Evolutionary conservation across 2,329 filamentous ascomycete genomes (phyloP), one percentile per base, ranked within the genome.

Genomic region (Fusarium miscanthi): DNA sequence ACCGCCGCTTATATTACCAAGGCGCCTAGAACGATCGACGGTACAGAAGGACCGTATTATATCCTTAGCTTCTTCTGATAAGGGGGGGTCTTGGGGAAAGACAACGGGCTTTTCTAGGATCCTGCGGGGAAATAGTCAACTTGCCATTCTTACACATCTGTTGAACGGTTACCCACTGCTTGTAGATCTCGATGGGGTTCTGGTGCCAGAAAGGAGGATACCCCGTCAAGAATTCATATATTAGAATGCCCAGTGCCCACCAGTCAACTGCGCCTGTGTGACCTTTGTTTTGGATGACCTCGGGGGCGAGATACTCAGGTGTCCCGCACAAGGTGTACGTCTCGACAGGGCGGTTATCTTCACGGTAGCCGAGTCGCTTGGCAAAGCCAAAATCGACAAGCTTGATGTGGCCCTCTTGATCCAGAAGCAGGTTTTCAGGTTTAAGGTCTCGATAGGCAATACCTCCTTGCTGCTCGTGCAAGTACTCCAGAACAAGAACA

Each of bases 191-290:
- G 73, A 95, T 93, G 3, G 93, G 93, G 73, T 94, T 95, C 73
- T 93, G 91, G 78, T 95, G 91, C 92, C 93, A 96, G 79, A 95
- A 96, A 1, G 93, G 93, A 19, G 93, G 93, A 78, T 95, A 94
- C 33, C 93, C 93, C 14, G 93, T 94, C 53, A 95, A 84, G 78
- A 95, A 95, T 79, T 96, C 93, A 81, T 94, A 95, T 66, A 95
- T 91, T 63, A 96, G 82, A 74, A 95, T 94, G 31, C 93, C 93
- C 74, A 96, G 86, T 1, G 93, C 93, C 93, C 93, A 95, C 93
- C 93, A 95, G 84, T 95, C 93, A 40, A 95, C 93, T 19, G 93
- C 92, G 5, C 89, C 90, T 6, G 89, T 91, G 78, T 92, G 90
- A 17, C 92, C 93, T 79, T 93, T 94, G 80, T 94, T 94, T 73